Evolutionary conservation across 352 stramenopile genomes (phyloP).

Genomic region (Phytophthora cajani): DNA sequence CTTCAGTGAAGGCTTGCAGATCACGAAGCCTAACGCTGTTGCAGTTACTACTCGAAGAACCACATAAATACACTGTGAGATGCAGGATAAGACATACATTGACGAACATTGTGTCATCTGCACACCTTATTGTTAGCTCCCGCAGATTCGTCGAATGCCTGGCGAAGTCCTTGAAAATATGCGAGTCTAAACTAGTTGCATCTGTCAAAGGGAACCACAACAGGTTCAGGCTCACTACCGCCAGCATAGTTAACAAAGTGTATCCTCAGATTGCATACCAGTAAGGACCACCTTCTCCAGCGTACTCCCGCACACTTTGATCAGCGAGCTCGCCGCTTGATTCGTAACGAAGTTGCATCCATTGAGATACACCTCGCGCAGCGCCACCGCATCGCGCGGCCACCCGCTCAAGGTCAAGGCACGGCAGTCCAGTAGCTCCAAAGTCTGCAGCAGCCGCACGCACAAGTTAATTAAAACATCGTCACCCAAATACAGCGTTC

Average conservation of each 20-base stretch:
- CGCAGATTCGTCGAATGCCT: slow-evolving; percentile 38
- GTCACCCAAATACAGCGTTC: not conserved
- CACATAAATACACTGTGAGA: slow-evolving; percentile 3
- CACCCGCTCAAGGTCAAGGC: slow-evolving; percentile 54
- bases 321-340: slow-evolving; percentile 43
- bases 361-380: slow-evolving; percentile 56
- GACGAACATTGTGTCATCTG: not conserved
- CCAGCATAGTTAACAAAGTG: not conserved
- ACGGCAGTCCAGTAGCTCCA: slow-evolving; percentile 70
- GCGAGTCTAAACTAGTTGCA: slow-evolving; percentile 50
- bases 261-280: slow-evolving; percentile 32
- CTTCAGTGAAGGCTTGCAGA: slow-evolving; percentile 41
- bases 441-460: slow-evolving; percentile 33
- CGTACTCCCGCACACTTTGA: slow-evolving; percentile 40
- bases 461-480: slow-evolving; percentile 3
- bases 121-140: slow-evolving; percentile 61
- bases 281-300: slow-evolving; percentile 56
- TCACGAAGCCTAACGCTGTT: slow-evolving; percentile 36
- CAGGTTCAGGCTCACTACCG: not conserved
- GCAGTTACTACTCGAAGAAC: slow-evolving; percentile 35
- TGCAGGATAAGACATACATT: not conserved
- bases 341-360: slow-evolving; percentile 62
- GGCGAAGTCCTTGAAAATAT: slow-evolving; percentile 47
- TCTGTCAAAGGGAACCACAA: slow-evolving; percentile 34
- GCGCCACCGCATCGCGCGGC: slow-evolving; percentile 30